A percentile compares a stretch with the other conserved stretches of the same genome.
Evolutionary conservation across 768 basidiomycete genomes (phyloP).

Genomic region (Leccinellum rugosiceps): DNA sequence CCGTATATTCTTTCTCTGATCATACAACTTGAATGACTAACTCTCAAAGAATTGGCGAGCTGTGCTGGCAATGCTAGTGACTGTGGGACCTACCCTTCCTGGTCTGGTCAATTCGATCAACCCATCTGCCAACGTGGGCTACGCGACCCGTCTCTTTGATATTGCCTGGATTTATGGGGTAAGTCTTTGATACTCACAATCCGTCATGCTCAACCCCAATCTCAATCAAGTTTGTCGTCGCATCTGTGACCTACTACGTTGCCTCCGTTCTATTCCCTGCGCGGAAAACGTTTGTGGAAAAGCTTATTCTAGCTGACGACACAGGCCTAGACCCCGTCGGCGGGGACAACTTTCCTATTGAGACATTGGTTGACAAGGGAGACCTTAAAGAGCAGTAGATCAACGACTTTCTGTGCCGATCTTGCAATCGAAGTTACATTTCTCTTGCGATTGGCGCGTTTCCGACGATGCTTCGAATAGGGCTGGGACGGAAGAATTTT

Average conservation of each 20-base stretch:
- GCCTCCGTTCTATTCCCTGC: slow-evolving; percentile 27
- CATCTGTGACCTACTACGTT: slow-evolving; percentile 25
- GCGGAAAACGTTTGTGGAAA: slow-evolving; percentile 24
- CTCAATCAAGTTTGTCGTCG: slow-evolving; percentile 19
- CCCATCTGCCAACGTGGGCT: slow-evolving; percentile 56
- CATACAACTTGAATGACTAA: not conserved
- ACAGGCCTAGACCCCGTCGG: not conserved
- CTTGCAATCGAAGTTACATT: not conserved
- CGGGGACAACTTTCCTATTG: not conserved
- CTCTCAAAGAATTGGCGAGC: slow-evolving; percentile 75
- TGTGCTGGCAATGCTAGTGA: slow-evolving; percentile 60
- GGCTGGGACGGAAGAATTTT: not conserved
- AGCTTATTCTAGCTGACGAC: slow-evolving; percentile 24
- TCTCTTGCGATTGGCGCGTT: not conserved
- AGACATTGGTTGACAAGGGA: not conserved
- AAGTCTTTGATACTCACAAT: slow-evolving; percentile 22
- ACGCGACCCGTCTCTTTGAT: slow-evolving; percentile 55
- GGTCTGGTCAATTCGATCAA: slow-evolving; percentile 78
- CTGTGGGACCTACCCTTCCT: slow-evolving; percentile 71
- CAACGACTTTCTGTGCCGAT: slow-evolving; percentile 9
- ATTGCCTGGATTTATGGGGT: slow-evolving; percentile 79
- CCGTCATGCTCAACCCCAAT: not conserved
- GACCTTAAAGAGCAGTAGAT: slow-evolving; percentile 5
- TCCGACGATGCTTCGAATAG: not conserved
- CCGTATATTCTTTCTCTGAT: not conserved